Percentiles rank a stretch among this genome's conserved stretches.
Evolutionary conservation across 2,329 filamentous ascomycete species (phyloP).

Genomic region (Fusarium agapanthi): DNA sequence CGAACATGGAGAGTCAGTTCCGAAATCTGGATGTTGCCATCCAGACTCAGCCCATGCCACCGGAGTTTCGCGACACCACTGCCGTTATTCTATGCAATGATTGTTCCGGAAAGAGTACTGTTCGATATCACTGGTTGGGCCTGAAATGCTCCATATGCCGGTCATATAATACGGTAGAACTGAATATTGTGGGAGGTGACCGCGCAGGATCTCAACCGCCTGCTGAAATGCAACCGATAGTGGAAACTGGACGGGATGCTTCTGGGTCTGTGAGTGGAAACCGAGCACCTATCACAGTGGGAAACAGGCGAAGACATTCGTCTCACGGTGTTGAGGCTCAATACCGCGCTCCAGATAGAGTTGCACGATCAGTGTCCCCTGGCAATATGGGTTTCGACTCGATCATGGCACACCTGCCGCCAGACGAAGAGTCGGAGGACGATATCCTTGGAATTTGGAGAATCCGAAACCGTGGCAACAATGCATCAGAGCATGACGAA

Average conservation of each 20-base stretch:
- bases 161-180: constrained; percentile 75
- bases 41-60: constrained; percentile 88
- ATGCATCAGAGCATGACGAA: constrained; percentile 58
- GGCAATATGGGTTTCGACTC: constrained; percentile 41
- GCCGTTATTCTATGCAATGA: constrained; percentile 94
- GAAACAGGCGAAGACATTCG: constrained; percentile 51
- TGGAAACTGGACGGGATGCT: constrained; percentile 17
- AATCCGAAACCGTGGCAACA: constrained; percentile 55
- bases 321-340: constrained; percentile 49
- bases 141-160: constrained; percentile 82
- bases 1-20: constrained; percentile 97
- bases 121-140: constrained; percentile 93
- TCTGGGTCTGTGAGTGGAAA: constrained; percentile 18
- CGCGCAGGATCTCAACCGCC: constrained; percentile 40
- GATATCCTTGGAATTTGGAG: constrained; percentile 69
- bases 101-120: constrained; percentile 86
- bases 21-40: constrained; percentile 90
- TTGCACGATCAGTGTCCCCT: constrained; percentile 58
- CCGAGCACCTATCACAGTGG: constrained; percentile 18
- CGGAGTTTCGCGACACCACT: constrained; percentile 79
- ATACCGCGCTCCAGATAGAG: constrained; percentile 50
- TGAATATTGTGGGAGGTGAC: constrained; percentile 64
- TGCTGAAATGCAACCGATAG: constrained; percentile 23
- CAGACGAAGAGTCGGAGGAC: constrained; percentile 59
- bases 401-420: constrained; percentile 39